Conservation (phyloP, 371 early-diverging fungal species). For the Mucor velutinosus region DNA sequence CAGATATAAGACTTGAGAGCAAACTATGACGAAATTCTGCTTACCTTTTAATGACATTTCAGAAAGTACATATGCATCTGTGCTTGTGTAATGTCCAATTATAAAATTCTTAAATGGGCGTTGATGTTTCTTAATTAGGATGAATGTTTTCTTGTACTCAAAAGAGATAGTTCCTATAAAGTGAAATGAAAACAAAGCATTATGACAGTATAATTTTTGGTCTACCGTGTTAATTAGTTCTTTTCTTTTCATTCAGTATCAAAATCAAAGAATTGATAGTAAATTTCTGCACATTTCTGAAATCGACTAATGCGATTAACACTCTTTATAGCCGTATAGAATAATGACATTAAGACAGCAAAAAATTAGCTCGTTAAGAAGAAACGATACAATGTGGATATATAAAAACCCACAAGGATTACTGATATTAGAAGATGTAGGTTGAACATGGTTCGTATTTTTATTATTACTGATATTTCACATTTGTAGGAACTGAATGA, state of each 20-base stretch:
- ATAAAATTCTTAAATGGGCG: neutral
- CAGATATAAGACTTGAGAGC: too few species aligned
- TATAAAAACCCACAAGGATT: conserved; percentile 26
- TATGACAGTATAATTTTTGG: neutral
- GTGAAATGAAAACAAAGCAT: neutral
- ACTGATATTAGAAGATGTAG: conserved; percentile 19
- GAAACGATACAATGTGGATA: conserved; percentile 26
- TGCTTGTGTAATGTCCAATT: neutral
- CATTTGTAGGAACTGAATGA: conserved; percentile 17
- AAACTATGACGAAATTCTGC: too few species aligned
- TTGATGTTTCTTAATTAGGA: conserved; percentile 4
- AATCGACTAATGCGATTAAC: too few species aligned
- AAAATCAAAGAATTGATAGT: neutral
- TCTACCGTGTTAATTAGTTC: neutral
- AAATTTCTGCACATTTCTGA: neutral
- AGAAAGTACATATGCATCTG: too few species aligned
- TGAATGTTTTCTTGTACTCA: conserved; percentile 11
- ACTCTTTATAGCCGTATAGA: too few species aligned
- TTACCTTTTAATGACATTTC: too few species aligned
- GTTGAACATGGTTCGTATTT: neutral
- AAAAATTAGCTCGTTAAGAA: conserved; percentile 1
- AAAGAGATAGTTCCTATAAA: conserved; percentile 2
- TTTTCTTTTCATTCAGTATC: neutral
- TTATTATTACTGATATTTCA: neutral
- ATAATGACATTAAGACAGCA: neutral